Evolutionary conservation across 129 eudicot species (phyloP).

Genomic region (Scalesia atractyloides): DNA sequence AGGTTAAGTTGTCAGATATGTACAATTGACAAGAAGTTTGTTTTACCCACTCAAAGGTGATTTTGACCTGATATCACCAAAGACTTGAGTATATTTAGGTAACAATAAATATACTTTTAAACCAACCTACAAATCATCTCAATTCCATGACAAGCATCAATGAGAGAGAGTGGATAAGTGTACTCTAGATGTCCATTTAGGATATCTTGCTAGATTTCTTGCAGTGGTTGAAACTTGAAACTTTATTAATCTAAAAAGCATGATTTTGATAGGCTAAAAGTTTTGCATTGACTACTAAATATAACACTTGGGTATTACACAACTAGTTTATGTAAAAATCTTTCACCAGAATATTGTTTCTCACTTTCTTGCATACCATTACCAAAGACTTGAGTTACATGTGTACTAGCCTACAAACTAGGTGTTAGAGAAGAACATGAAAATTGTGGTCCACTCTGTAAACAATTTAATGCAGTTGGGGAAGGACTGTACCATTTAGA

Average conservation of each 20-base stretch:
- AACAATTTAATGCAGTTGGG: slow-evolving; percentile 37
- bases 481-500: slow-evolving; percentile 33
- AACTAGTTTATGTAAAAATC: background rate
- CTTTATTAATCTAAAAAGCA: background rate
- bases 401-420: slow-evolving; percentile 26
- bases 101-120: background rate
- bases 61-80: background rate
- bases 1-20: slow-evolving; percentile 19
- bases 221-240: background rate
- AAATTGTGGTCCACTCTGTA: slow-evolving; percentile 40
- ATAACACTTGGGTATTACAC: slow-evolving; percentile 3
- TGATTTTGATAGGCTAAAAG: background rate
- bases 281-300: background rate
- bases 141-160: background rate
- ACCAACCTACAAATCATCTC: background rate
- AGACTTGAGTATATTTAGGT: background rate
- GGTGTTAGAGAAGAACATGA: slow-evolving; percentile 28
- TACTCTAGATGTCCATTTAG: background rate
- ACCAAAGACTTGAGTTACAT: slow-evolving; percentile 34
- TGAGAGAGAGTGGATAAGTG: background rate
- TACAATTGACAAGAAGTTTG: slow-evolving; percentile 1
- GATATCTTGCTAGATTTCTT: background rate
- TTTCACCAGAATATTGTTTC: slow-evolving; percentile 15
- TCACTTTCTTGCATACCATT: background rate
- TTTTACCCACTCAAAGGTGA: slow-evolving; percentile 11